Percentiles rank a stretch among this genome's conserved stretches.
These are phyloP conservation scores for Fusarium sp. DNA, from an alignment of 2,329 filamentous ascomycete genomes.

Conservation along the genomic window DNA sequence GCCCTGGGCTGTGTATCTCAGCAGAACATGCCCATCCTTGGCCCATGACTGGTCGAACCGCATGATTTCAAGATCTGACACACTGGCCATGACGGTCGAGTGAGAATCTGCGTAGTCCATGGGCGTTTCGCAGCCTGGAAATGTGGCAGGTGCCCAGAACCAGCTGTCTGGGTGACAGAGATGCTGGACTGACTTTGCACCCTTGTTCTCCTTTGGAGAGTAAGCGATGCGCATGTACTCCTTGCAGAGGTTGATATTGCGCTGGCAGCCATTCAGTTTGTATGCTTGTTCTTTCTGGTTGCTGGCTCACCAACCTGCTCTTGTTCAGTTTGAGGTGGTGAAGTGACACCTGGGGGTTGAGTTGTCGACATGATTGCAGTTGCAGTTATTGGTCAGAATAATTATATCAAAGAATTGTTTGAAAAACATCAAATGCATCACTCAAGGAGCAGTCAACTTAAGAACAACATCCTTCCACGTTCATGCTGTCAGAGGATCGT, in stretches of 20 bases:
- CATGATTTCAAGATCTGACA: conserved; percentile 36
- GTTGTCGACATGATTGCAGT: not conserved
- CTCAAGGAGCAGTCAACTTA: not conserved
- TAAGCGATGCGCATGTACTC: conserved; percentile 34
- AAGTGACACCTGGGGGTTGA: conserved; percentile 5
- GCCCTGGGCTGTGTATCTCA: conserved; percentile 41
- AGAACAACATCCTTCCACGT: no score
- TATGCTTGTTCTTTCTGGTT: not conserved
- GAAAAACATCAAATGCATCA: not conserved
- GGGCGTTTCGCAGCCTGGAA: conserved; percentile 31
- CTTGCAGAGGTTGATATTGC: conserved; percentile 23
- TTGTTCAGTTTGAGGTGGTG: conserved; percentile 13
- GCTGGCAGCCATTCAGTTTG: not conserved
- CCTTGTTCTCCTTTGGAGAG: conserved; percentile 25
- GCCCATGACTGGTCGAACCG: conserved; percentile 41
- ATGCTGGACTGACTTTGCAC: conserved; percentile 20
- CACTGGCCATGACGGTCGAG: conserved; percentile 37
- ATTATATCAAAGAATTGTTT: no score
- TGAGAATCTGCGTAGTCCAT: conserved; percentile 42
- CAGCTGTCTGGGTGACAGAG: conserved; percentile 32
- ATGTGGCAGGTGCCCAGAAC: conserved; percentile 34
- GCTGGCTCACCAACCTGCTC: conserved; percentile 2
- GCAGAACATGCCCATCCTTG: conserved; percentile 39
- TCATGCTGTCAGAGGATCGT: conserved; percentile 21
- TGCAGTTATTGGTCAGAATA: not conserved